These are phyloP conservation scores for Yamadazyma membranifaciens DNA, from an alignment of 1,139 yeast species.

Conservation along the genomic window DNA sequence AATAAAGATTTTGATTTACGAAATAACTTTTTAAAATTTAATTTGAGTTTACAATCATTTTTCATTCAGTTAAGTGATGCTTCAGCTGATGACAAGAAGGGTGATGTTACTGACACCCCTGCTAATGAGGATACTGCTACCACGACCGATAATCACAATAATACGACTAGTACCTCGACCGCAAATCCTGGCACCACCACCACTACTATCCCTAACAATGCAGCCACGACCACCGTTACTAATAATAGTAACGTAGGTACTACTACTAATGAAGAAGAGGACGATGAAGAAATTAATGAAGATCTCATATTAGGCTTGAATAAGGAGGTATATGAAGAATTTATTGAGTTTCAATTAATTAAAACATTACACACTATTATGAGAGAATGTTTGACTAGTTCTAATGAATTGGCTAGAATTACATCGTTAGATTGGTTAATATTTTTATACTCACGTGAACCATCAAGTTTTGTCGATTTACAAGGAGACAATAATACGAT, in stretches of 20 bases:
- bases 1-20: conserved; percentile 41
- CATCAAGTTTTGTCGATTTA: conserved; percentile 53
- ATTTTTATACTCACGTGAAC: conserved; percentile 74
- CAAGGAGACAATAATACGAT: conserved; percentile 38
- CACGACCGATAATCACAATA: not conserved
- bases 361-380: conserved; percentile 34
- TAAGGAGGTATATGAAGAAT: conserved; percentile 41
- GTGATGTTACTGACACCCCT: not conserved
- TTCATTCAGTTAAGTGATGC: conserved; percentile 30
- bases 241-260: not conserved
- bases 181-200: not conserved
- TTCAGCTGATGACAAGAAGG: conserved; percentile 7
- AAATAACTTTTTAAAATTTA: conserved; percentile 37
- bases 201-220: no score
- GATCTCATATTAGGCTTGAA: conserved; percentile 31
- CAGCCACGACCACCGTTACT: not conserved
- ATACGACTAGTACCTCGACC: not conserved
- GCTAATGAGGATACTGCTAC: not conserved
- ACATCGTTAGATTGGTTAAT: conserved; percentile 92
- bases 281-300: conserved; percentile 13
- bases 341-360: conserved; percentile 38
- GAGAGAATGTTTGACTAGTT: conserved; percentile 35
- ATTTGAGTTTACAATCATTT: conserved; percentile 33
- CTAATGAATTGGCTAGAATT: conserved; percentile 75
- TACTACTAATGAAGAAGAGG: not conserved